phyloP scores from a whole-genome alignment of 2,329 filamentous ascomycete species.

The Verticillium tricorpus region DNA sequence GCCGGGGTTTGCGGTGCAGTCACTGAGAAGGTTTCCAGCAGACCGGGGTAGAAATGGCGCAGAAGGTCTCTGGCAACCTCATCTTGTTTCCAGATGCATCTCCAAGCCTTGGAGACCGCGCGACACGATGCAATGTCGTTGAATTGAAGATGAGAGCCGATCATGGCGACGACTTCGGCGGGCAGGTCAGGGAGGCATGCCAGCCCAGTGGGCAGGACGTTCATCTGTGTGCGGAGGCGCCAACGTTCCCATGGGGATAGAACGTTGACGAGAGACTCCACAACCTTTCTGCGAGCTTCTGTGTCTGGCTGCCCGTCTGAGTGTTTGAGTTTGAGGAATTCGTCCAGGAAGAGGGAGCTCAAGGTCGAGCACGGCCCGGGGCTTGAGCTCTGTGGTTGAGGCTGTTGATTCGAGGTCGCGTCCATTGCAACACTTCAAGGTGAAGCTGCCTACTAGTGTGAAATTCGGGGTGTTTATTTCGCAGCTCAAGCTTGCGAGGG shows the following conservation, averaged over 20 bases:
- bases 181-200: not conserved
- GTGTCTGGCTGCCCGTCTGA: not conserved
- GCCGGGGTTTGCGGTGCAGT: not conserved
- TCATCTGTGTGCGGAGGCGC: not conserved
- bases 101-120: conserved; percentile 3
- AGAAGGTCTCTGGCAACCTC: not conserved
- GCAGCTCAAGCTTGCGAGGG: too few species aligned
- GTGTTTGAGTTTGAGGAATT: not conserved
- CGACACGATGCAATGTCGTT: not conserved
- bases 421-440: too few species aligned
- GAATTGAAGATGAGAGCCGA: not conserved
- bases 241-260: conserved; percentile 2
- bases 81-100: not conserved
- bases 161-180: not conserved
- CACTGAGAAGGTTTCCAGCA: not conserved
- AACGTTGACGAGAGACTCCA: not conserved
- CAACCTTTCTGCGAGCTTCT: not conserved
- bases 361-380: too few species aligned
- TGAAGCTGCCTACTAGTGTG: too few species aligned
- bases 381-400: too few species aligned
- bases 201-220: not conserved
- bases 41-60: conserved; percentile 1
- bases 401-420: too few species aligned
- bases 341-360: not conserved
- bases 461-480: too few species aligned